Evolutionary conservation across 2,329 filamentous ascomycete genomes (phyloP), one percentile per base, ranked within the genome.

Genomic region (Fusarium staphyleae): DNA sequence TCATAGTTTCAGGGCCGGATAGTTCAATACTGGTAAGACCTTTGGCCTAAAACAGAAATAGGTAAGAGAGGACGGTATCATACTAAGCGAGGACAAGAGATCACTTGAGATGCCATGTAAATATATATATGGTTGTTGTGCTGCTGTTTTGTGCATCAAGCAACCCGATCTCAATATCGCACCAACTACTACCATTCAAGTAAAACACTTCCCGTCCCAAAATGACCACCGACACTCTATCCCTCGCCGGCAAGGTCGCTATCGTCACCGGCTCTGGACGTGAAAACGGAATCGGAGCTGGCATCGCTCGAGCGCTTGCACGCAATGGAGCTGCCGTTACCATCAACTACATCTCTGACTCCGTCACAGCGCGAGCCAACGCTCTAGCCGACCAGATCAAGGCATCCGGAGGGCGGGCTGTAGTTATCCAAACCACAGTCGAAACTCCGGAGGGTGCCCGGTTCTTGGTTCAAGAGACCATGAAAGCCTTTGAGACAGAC

Each of bases 221-320:
- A n/a, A 74, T 72, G 68, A 15, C 66, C n/a, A 41, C 51, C 5
- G 74, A 77, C 9, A 72, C 67, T 1, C 67, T 79, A 14, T 73
- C 69, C 4, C 72, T 79, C 12, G 51, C 63, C 13, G 73, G 72
- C 48, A 78, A 79, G 55, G 62, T 73, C 1, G 77, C 77, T 52
- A 75, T 80, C 29, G 65, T 80, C 8, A 80, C 77, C 1, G 77
- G 77, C 19, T 78, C 76, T 9, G 75, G 75, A 13, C 70, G 71
- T 4, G 74, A 77, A 19, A 77, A 75, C 37, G 75, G 75, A 3
- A 77, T 78, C 9, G 77, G 77, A 5, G 77, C 76, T 3, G 75
- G 66, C 13, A 77, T 77, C 13, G 77, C 74, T n/a, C 45, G 47
- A 1, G 69, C 72, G 0, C 67, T 79, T 1, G 75, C 75, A 13